Evolutionary conservation across 257 asterid genomes (phyloP).

Genomic region (Gynochthodes officinalis): DNA sequence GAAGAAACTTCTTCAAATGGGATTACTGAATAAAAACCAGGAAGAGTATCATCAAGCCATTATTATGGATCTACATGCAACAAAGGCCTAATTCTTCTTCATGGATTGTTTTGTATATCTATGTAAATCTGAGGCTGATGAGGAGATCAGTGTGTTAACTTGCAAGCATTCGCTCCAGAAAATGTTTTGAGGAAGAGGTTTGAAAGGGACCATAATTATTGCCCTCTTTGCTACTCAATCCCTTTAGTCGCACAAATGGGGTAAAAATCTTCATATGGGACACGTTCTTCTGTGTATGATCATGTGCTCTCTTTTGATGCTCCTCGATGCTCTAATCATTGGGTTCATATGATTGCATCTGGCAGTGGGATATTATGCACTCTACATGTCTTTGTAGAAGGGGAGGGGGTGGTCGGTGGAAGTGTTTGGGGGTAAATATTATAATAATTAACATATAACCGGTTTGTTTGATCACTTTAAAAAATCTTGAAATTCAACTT

Average conservation of each 20-base stretch:
- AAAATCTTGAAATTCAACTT: no score
- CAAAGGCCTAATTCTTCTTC: neutral
- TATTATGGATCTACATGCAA: conserved; percentile 27
- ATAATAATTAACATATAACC: no score
- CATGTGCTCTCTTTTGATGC: no score
- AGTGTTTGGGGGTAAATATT: no score
- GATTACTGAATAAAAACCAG: neutral
- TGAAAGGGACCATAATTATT: conserved; percentile 27
- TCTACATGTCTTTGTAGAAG: no score
- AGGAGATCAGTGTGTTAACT: conserved; percentile 58
- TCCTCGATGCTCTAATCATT: no score
- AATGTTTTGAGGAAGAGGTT: conserved; percentile 52
- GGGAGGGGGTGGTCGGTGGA: no score
- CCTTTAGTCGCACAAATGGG: neutral
- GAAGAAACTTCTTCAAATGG: conserved; percentile 14
- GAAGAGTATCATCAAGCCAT: conserved; percentile 31
- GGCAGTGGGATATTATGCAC: no score
- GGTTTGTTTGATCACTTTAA: no score
- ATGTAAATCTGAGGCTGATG: conserved; percentile 38
- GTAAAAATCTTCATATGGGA: no score
- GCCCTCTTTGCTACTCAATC: conserved; percentile 55
- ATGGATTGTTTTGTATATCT: conserved; percentile 49
- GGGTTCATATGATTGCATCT: no score
- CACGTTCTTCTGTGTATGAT: no score
- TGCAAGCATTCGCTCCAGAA: conserved; percentile 65